A percentile compares a stretch with the other conserved stretches of the same genome.
Conservation (phyloP, 2,329 filamentous ascomycete genomes). For the Neocatenulostroma microsporum region DNA sequence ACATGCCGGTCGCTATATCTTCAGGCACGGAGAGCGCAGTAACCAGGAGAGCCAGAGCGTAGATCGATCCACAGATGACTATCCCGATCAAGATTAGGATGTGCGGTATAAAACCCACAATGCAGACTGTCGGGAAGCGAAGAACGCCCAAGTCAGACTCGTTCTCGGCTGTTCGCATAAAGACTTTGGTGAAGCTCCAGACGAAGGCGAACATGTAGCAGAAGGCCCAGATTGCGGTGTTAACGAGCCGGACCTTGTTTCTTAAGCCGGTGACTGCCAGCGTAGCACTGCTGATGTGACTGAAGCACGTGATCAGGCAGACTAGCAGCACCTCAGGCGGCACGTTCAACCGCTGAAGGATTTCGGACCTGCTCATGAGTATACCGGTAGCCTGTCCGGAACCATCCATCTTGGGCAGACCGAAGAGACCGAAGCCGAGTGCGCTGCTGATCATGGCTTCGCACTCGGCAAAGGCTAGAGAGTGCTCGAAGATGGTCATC, state of each 20-base stretch:
- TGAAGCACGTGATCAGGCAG: conserved; percentile 79
- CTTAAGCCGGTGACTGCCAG: conserved; percentile 76
- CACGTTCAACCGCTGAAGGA: conserved; percentile 75
- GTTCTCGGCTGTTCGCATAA: conserved; percentile 43
- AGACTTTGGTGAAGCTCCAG: conserved; percentile 56
- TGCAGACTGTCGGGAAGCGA: conserved; percentile 86
- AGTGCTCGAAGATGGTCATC: conserved; percentile 96
- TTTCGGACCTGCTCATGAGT: conserved; percentile 32
- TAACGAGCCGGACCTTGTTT: conserved; percentile 69
- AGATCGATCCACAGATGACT: conserved; percentile 65
- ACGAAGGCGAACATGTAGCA: conserved; percentile 82
- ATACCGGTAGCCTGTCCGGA: conserved; percentile 11
- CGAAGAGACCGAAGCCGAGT: conserved; percentile 65
- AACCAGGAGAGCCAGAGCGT: conserved; percentile 64
- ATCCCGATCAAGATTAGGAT: conserved; percentile 80
- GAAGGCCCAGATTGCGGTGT: conserved; percentile 81
- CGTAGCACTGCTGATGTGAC: conserved; percentile 75
- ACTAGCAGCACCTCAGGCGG: conserved; percentile 83
- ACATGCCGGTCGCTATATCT: conserved; percentile 37
- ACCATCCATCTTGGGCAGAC: conserved; percentile 36
- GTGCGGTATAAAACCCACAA: conserved; percentile 91
- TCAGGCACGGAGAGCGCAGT: conserved; percentile 61
- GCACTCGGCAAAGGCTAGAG: conserved; percentile 88
- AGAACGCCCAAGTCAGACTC: conserved; percentile 63
- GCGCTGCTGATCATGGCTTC: conserved; percentile 79